Evolutionary conservation across 148 eudicot species (phyloP), one percentile per base, ranked within the genome.

Genomic region (Rhododendron williamsianum): DNA sequence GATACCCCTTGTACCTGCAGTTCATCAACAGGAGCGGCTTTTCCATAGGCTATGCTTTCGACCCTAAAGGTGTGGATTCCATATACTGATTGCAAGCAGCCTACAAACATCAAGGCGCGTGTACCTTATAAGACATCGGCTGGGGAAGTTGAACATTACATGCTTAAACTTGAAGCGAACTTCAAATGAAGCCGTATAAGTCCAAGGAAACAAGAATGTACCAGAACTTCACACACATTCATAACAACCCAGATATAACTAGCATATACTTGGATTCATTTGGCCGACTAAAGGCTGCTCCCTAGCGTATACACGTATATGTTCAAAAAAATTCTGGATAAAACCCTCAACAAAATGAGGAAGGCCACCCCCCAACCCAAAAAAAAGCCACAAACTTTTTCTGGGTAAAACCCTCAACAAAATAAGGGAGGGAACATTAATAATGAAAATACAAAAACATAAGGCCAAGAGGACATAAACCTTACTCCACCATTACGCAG

Each of bases 11-110:
- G 94, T 81, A 96, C 87, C 82, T 90, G 98, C 78, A 96, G 87
- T 88, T 93, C 96, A 90, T 96, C 98, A 65, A 96, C 95, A 65
- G 90, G 94, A 11, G 98, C 94, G 48, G 98, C 92, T 89, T 88
- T 92, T 87, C 98, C 98, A 85, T 88, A 88, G 77, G 96, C 91
- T 87, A 96, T 90, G 87, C 96, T 91, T 90, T 93, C 93, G 52
- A 96, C 89, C 91, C 93, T 94, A 78, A 94, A 89, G 46, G 96
- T 96, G 86, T 93, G 93, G 60, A 96, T 84, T 78, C 95, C 95
- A 90, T 80, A 92, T 65, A 85, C 82, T 56, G 98, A 91, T 87
- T 96, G 96, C 78, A 96, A 91, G 76, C 95, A 93, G 69, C 98
- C 98, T 94, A 86, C 78, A 85, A 45, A 80, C 35, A 76, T 36